Percentiles rank a stretch among this genome's conserved stretches.
These are phyloP conservation scores for Styphnolobium japonicum DNA, from an alignment of 306 rosid species.

Conservation along the genomic window DNA sequence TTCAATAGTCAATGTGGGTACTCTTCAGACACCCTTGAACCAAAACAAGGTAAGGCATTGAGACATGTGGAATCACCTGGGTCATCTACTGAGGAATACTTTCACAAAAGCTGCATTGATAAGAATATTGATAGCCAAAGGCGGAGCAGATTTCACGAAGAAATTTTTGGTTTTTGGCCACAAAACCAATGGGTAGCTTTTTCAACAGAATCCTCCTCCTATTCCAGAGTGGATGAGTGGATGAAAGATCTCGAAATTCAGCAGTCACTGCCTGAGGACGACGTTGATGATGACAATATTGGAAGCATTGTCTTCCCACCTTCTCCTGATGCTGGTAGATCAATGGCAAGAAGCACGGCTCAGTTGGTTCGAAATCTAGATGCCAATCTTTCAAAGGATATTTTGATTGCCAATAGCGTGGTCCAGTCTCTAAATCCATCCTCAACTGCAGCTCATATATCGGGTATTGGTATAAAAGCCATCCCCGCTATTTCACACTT, in stretches of 20 bases:
- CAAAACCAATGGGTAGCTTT: constrained; percentile 92
- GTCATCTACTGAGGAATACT: constrained; percentile 50
- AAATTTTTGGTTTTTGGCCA: constrained; percentile 61
- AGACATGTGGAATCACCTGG: constrained; percentile 50
- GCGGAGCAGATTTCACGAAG: constrained; percentile 52
- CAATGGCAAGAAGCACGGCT: constrained; percentile 42
- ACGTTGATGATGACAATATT: constrained; percentile 30
- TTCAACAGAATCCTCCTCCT: constrained; percentile 74
- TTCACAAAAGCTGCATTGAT: constrained; percentile 26
- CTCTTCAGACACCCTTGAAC: constrained; percentile 84
- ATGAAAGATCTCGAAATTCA: constrained; percentile 67
- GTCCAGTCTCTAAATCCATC: constrained; percentile 76
- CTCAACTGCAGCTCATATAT: constrained; percentile 80
- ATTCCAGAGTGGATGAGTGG: constrained; percentile 86
- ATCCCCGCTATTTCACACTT: constrained; percentile 76
- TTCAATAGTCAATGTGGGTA: constrained; percentile 71
- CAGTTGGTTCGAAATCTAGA: constrained; percentile 41
- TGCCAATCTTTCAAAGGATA: constrained; percentile 64
- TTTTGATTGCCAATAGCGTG: constrained; percentile 63
- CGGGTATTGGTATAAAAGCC: constrained; percentile 69
- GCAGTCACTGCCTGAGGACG: constrained; percentile 31
- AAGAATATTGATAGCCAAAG: constrained; percentile 41
- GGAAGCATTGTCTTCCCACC: constrained; percentile 43
- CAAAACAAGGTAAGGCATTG: constrained; percentile 40
- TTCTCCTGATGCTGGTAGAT: constrained; percentile 50